These are phyloP conservation scores for Calonectria pseudoturangicola DNA, from an alignment of 2,329 filamentous ascomycete species.

Conservation along the genomic window DNA sequence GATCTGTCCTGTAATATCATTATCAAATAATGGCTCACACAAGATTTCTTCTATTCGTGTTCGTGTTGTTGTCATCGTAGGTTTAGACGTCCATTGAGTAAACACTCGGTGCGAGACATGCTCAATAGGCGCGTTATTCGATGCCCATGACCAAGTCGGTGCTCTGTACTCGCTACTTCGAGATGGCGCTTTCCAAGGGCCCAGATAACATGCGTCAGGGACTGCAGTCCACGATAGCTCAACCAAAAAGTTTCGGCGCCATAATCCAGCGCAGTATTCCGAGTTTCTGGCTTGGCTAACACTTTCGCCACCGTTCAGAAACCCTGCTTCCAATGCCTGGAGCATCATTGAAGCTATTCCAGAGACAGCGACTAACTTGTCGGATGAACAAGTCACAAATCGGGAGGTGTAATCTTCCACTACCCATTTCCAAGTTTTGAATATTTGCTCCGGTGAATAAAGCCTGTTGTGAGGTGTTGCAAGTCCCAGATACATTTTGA, in stretches of 20 bases:
- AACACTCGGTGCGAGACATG: slow-evolving; percentile 5
- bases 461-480: neutral
- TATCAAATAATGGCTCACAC: neutral
- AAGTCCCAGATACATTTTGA: slow-evolving; percentile 12
- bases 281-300: neutral
- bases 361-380: slow-evolving; percentile 17
- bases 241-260: slow-evolving; percentile 8
- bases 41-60: neutral
- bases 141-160: slow-evolving; percentile 22
- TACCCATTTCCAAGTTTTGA: slow-evolving; percentile 20
- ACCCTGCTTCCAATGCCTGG: neutral
- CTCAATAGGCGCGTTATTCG: slow-evolving; percentile 4
- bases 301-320: neutral
- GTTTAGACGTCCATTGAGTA: slow-evolving; percentile 13
- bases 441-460: slow-evolving; percentile 4
- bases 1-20: neutral
- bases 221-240: slow-evolving; percentile 5
- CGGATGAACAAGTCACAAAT: neutral
- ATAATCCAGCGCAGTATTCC: slow-evolving; percentile 15
- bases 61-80: slow-evolving; percentile 9
- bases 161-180: neutral
- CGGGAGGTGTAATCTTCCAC: slow-evolving; percentile 23
- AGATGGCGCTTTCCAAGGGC: neutral
- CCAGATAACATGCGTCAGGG: neutral
- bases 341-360: slow-evolving; percentile 19